phyloP scores from a whole-genome alignment of 306 rosid genomes.

The Citrullus amarus region DNA sequence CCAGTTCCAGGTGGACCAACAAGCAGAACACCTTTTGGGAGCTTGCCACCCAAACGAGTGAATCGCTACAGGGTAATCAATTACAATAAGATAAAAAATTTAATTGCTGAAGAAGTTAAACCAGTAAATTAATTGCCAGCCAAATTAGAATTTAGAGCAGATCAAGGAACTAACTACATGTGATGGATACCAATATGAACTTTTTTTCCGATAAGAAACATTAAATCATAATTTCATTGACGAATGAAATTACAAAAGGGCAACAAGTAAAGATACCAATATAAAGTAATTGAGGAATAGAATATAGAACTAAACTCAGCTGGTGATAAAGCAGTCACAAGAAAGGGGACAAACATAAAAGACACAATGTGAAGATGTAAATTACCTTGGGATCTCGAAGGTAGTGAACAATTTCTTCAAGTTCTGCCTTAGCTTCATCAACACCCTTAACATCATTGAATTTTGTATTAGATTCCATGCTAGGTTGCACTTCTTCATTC shows the following conservation, averaged over 20 bases:
- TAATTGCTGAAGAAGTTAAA: not conserved
- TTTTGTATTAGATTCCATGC: slow-evolving; percentile 59
- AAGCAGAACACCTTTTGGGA: slow-evolving; percentile 91
- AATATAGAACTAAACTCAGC: not conserved
- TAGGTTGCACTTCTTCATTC: slow-evolving; percentile 62
- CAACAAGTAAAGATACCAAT: no score
- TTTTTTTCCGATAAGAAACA: no score
- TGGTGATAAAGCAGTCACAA: not conserved
- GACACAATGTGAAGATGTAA: not conserved
- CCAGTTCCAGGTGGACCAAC: slow-evolving; percentile 98
- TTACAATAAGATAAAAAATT: slow-evolving; percentile 5
- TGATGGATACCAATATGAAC: not conserved
- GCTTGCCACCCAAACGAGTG: slow-evolving; percentile 95
- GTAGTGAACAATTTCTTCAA: slow-evolving; percentile 87
- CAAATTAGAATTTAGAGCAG: not conserved
- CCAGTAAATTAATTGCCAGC: no score
- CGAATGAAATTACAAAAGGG: no score
- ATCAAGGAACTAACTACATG: not conserved
- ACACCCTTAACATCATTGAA: slow-evolving; percentile 77
- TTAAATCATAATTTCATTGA: no score
- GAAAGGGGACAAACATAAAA: not conserved
- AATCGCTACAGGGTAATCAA: slow-evolving; percentile 54
- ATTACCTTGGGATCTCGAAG: slow-evolving; percentile 84
- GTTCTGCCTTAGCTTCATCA: slow-evolving; percentile 87
- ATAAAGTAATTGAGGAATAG: not conserved